Conservation (phyloP, 2,329 filamentous ascomycete genomes). For the Pseudogymnoascus sp. region DNA sequence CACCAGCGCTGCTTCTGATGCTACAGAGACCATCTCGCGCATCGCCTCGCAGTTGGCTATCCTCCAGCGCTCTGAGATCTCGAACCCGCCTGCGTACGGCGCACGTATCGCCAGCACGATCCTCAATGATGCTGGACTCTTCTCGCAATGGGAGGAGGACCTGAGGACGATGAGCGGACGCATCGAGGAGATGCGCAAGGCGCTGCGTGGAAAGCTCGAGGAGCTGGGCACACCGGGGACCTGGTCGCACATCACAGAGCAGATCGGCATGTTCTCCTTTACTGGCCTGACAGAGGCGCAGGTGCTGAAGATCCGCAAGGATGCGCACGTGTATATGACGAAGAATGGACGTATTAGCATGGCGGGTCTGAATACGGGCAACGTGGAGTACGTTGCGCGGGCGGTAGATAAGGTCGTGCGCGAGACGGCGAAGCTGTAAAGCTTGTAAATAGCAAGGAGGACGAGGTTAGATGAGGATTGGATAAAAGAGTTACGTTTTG, state of each 20-base stretch:
- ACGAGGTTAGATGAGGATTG: neutral
- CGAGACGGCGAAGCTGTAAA: slow-evolving; percentile 15
- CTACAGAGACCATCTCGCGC: slow-evolving; percentile 47
- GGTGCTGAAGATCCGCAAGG: slow-evolving; percentile 59
- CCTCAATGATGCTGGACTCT: slow-evolving; percentile 73
- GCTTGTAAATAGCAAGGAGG: neutral
- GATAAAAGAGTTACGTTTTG: slow-evolving; percentile 1
- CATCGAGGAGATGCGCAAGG: slow-evolving; percentile 84
- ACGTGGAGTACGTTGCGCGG: slow-evolving; percentile 87
- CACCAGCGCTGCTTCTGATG: slow-evolving; percentile 60
- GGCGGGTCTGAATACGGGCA: slow-evolving; percentile 90
- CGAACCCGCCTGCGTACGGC: slow-evolving; percentile 90
- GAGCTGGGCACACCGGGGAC: slow-evolving; percentile 75
- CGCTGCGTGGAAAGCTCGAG: slow-evolving; percentile 71
- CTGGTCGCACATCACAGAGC: slow-evolving; percentile 96
- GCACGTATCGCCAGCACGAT: slow-evolving; percentile 79
- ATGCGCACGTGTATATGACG: slow-evolving; percentile 80
- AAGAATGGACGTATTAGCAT: slow-evolving; percentile 98
- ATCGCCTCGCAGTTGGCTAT: slow-evolving; percentile 86
- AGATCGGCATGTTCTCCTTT: slow-evolving; percentile 99
- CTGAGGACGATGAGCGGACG: slow-evolving; percentile 88
- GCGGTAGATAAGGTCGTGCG: slow-evolving; percentile 76
- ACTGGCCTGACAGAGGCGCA: slow-evolving; percentile 69
- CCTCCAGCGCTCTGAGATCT: slow-evolving; percentile 94
- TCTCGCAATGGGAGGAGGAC: slow-evolving; percentile 87